These are phyloP conservation scores for Beta vulgaris DNA, from an alignment of 148 eudicot genomes.

Conservation along the genomic window DNA sequence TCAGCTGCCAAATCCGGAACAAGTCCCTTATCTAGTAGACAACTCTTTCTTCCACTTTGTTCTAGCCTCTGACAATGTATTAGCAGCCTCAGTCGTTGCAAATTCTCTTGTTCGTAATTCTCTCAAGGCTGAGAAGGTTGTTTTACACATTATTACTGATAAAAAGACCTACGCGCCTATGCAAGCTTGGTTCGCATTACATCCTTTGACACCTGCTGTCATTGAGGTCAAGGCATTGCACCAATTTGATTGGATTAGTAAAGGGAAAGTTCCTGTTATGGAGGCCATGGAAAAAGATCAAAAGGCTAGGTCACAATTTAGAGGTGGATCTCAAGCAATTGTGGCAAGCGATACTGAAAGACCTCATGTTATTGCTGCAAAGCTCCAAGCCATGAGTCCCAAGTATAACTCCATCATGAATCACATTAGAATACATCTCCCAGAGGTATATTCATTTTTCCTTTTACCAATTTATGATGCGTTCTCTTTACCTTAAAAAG, in stretches of 20 bases:
- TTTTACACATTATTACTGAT: conserved; percentile 84
- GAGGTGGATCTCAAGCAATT: conserved; percentile 89
- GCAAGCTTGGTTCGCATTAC: conserved; percentile 97
- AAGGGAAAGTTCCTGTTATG: conserved; percentile 87
- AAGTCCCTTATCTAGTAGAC: conserved; percentile 74
- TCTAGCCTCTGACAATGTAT: conserved; percentile 79
- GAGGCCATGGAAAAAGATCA: conserved; percentile 97
- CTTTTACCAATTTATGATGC: too few species aligned
- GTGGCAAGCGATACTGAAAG: conserved; percentile 70
- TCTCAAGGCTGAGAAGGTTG: conserved; percentile 59
- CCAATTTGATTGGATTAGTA: conserved; percentile 91
- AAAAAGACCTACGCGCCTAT: conserved; percentile 81
- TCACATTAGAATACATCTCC: conserved; percentile 71
- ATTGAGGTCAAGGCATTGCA: conserved; percentile 89
- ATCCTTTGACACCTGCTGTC: conserved; percentile 61
- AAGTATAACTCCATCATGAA: conserved; percentile 86
- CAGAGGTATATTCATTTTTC: conserved; percentile 57
- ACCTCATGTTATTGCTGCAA: conserved; percentile 82
- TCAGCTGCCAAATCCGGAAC: conserved; percentile 77
- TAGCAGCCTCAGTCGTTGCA: conserved; percentile 86
- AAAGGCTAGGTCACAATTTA: conserved; percentile 65
- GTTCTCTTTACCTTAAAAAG: too few species aligned
- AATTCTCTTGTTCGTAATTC: conserved; percentile 68
- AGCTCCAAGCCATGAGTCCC: conserved; percentile 84
- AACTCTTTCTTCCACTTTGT: conserved; percentile 77